phyloP scores from a whole-genome alignment of 495 filamentous ascomycete species.

The Neurospora terricola region DNA sequence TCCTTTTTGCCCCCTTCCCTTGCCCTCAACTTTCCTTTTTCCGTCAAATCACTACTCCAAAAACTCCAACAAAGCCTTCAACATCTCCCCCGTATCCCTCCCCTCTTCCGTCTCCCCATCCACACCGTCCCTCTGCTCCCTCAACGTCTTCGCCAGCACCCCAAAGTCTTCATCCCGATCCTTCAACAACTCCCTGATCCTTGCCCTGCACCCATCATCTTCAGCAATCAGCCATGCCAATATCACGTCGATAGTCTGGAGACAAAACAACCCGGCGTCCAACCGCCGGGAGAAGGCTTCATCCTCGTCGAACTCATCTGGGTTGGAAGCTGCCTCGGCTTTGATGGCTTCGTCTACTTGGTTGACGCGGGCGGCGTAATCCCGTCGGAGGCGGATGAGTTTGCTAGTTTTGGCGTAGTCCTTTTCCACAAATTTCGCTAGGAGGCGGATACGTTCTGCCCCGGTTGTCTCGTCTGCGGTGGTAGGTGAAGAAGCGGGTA shows the following conservation, averaged over 20 bases:
- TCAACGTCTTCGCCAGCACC: slow-evolving; percentile 55
- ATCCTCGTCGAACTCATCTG: not conserved
- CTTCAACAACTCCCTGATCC: slow-evolving; percentile 52
- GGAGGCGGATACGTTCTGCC: slow-evolving; percentile 64
- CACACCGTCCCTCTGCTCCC: slow-evolving; percentile 57
- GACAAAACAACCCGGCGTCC: slow-evolving; percentile 75
- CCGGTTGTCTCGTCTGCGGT: not conserved
- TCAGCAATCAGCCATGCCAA: slow-evolving; percentile 90
- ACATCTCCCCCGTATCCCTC: slow-evolving; percentile 59
- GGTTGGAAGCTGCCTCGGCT: slow-evolving; percentile 30
- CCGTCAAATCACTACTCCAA: slow-evolving; percentile 26
- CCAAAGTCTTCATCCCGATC: slow-evolving; percentile 57
- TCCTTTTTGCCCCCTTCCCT: no score
- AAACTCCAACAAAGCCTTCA: slow-evolving; percentile 55
- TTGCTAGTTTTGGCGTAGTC: slow-evolving; percentile 77
- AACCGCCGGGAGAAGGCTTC: slow-evolving; percentile 79
- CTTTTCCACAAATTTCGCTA: slow-evolving; percentile 94
- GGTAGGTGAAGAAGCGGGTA: slow-evolving; percentile 58
- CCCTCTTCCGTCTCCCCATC: slow-evolving; percentile 43
- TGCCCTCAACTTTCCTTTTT: not conserved
- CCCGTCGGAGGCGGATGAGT: slow-evolving; percentile 58
- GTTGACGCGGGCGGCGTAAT: slow-evolving; percentile 55
- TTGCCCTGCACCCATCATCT: slow-evolving; percentile 66
- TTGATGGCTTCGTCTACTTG: slow-evolving; percentile 61
- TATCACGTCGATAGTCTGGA: slow-evolving; percentile 82